These are phyloP conservation scores for Chlorencoelia australis DNA, from an alignment of 2,329 filamentous ascomycete species.

Conservation along the genomic window DNA sequence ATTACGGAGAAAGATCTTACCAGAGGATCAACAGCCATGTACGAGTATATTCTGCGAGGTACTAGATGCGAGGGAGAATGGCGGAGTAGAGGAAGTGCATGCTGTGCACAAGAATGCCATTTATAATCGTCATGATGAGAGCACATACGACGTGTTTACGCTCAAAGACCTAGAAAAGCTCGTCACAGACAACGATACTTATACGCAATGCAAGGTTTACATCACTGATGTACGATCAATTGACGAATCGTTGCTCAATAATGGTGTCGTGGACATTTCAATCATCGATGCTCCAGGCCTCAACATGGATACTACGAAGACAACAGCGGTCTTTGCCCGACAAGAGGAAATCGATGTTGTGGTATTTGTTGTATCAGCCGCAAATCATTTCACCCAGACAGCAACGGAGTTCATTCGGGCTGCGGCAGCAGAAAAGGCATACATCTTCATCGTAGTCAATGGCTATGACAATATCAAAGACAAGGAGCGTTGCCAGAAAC, in stretches of 20 bases:
- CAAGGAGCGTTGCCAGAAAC: conserved; percentile 81
- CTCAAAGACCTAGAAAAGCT: conserved; percentile 76
- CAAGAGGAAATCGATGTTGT: conserved; percentile 99
- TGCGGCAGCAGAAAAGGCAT: conserved; percentile 91
- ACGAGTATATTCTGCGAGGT: conserved; percentile 99
- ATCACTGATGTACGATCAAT: conserved; percentile 82
- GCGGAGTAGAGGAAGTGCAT: conserved; percentile 86
- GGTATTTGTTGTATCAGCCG: conserved; percentile 93
- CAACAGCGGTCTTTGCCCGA: conserved; percentile 89
- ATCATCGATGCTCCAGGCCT: conserved; percentile 93
- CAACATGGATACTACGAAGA: conserved; percentile 94
- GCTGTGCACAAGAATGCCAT: conserved; percentile 72
- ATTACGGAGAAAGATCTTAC: conserved; percentile 79
- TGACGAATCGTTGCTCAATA: conserved; percentile 90
- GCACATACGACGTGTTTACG: conserved; percentile 80
- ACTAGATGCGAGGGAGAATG: conserved; percentile 82
- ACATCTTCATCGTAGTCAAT: conserved; percentile 98
- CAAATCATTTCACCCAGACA: conserved; percentile 95
- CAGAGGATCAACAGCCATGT: conserved; percentile 95
- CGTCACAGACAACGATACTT: conserved; percentile 78
- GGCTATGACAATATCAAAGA: conserved; percentile 91
- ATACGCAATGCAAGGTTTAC: conserved; percentile 94
- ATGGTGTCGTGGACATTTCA: conserved; percentile 95
- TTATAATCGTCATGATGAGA: conserved; percentile 87
- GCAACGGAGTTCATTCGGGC: conserved; percentile 98